Conservation (phyloP, 2,329 filamentous ascomycete species). For the Raffaelea albimanens region DNA sequence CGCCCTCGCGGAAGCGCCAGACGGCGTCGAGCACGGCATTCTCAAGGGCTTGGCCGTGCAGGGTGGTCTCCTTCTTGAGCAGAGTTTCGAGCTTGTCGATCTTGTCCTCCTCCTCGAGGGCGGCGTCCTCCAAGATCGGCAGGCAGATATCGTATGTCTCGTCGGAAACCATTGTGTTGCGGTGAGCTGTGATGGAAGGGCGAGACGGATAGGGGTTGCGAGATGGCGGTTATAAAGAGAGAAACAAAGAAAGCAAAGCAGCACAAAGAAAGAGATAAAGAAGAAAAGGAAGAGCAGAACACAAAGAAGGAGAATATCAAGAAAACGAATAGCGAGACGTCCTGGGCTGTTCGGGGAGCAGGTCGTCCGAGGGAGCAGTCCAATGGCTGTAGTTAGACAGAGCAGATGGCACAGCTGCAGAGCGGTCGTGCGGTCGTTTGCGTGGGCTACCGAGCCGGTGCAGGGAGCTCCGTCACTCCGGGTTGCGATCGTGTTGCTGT, state of each 20-base stretch:
- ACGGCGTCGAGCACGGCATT: slow-evolving; percentile 85
- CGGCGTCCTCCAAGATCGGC: slow-evolving; percentile 72
- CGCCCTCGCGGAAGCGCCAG: slow-evolving; percentile 70
- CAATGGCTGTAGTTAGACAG: not conserved
- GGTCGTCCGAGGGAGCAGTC: not conserved
- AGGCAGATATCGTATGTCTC: slow-evolving; percentile 86
- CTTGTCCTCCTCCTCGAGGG: slow-evolving; percentile 88
- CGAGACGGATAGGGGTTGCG: no score
- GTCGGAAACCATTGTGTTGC: slow-evolving; percentile 73
- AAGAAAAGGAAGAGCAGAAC: not conserved
- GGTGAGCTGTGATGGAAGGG: not conserved
- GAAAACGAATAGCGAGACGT: not conserved
- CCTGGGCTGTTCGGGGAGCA: no score
- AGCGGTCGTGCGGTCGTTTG: no score
- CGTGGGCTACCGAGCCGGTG: no score
- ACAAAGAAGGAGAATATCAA: not conserved
- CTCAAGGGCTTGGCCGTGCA: slow-evolving; percentile 71
- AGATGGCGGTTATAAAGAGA: not conserved
- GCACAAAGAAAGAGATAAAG: not conserved
- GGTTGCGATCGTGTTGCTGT: not conserved
- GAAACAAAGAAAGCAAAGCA: not conserved
- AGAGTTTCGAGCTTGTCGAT: slow-evolving; percentile 84
- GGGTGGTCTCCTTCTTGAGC: slow-evolving; percentile 65
- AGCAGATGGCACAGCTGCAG: not conserved
- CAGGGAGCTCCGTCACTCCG: not conserved